Percentiles rank a stretch among this genome's conserved stretches.
These are phyloP conservation scores for Erucastrum elatum DNA, from an alignment of 345 rosid species.

Conservation along the genomic window DNA sequence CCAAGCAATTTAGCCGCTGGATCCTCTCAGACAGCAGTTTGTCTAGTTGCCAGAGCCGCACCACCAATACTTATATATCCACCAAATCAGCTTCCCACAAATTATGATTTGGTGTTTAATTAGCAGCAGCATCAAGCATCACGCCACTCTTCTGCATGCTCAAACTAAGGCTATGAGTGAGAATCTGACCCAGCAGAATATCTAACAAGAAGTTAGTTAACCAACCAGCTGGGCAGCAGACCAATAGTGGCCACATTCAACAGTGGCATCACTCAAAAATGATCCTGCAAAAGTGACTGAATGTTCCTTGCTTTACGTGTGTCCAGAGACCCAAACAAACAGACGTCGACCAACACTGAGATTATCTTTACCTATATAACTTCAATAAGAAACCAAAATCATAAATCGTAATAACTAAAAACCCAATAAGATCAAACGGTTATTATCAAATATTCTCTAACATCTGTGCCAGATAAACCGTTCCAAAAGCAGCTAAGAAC, in stretches of 20 bases:
- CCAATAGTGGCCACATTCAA: slow-evolving; percentile 47
- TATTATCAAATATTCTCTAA: neutral
- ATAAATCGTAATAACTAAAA: neutral
- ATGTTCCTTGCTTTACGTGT: neutral
- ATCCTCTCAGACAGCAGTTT: slow-evolving; percentile 56
- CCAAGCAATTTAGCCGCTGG: slow-evolving; percentile 61
- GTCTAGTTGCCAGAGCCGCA: slow-evolving; percentile 61
- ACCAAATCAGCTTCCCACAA: slow-evolving; percentile 50
- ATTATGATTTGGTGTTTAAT: slow-evolving; percentile 45
- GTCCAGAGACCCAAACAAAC: neutral
- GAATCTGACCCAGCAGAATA: slow-evolving; percentile 46
- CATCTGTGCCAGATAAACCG: neutral
- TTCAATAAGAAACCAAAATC: neutral
- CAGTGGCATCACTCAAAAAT: slow-evolving; percentile 51
- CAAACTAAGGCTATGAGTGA: slow-evolving; percentile 51
- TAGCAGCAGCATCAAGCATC: slow-evolving; percentile 51
- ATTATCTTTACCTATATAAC: neutral
- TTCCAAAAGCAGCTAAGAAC: neutral
- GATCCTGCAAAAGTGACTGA: neutral
- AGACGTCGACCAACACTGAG: neutral
- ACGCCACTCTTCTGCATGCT: slow-evolving; percentile 46
- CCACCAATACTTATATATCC: slow-evolving; percentile 53
- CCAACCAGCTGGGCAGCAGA: slow-evolving; percentile 50
- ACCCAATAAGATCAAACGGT: neutral
- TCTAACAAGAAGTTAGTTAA: slow-evolving; percentile 52